Evolutionary conservation across 352 stramenopile species (phyloP).

Genomic region (Bremia lactucae): DNA sequence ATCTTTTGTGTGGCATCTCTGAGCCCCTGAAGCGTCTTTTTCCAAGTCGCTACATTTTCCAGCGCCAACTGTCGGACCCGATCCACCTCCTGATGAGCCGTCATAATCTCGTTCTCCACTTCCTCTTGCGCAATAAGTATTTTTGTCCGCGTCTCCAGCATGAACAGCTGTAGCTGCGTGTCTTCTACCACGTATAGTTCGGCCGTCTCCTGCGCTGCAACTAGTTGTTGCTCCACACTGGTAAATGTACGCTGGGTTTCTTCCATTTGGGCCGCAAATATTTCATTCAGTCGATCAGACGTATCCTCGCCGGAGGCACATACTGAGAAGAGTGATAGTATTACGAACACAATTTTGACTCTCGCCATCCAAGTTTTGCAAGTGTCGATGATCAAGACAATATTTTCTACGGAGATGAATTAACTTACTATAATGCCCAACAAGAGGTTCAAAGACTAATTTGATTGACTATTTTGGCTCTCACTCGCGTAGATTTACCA

Average conservation of each 20-base stretch:
- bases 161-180: slow-evolving; percentile 11
- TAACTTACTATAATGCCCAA: too few relatives aligned
- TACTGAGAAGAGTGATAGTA: too few relatives aligned
- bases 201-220: slow-evolving; percentile 4
- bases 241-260: slow-evolving; percentile 10
- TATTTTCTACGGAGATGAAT: too few relatives aligned
- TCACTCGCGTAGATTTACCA: too few relatives aligned
- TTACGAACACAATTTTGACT: too few relatives aligned
- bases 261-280: slow-evolving; percentile 1
- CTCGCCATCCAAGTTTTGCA: too few relatives aligned
- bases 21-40: slow-evolving; percentile 10
- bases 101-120: slow-evolving; percentile 6
- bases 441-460: too few relatives aligned
- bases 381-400: too few relatives aligned
- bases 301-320: background rate
- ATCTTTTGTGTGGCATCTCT: slow-evolving; percentile 13
- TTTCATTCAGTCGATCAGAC: background rate
- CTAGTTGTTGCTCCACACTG: slow-evolving; percentile 16
- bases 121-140: slow-evolving; percentile 6
- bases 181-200: slow-evolving; percentile 18
- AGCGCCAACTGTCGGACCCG: background rate
- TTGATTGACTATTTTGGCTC: too few relatives aligned
- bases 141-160: slow-evolving; percentile 11
- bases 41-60: slow-evolving; percentile 12
- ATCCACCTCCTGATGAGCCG: slow-evolving; percentile 4